Percentiles rank a stretch among this genome's conserved stretches.
These are phyloP conservation scores for Aegilops sharonensis DNA, from an alignment of 176 grass and related monocot species.

Conservation along the genomic window DNA sequence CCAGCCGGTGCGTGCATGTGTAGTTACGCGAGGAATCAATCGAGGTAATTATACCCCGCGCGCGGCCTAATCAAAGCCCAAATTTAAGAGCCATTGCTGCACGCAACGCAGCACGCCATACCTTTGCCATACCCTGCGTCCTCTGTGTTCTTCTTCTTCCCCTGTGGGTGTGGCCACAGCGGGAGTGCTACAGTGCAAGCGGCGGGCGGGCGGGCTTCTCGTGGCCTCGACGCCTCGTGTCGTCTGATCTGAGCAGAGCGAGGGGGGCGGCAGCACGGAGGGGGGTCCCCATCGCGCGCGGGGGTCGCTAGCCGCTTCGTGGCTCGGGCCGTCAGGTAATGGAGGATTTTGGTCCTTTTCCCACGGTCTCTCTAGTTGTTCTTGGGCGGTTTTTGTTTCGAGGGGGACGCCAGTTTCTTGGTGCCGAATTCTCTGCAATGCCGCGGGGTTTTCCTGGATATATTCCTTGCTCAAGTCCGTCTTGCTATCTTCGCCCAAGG, in stretches of 20 bases:
- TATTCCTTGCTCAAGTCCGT: not conserved
- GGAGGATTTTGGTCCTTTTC: not conserved
- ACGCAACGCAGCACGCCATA: not conserved
- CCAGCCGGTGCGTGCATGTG: too few relatives aligned
- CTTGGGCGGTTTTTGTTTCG: not conserved
- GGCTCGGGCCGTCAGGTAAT: not conserved
- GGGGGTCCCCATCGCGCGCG: not conserved
- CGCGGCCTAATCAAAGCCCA: not conserved
- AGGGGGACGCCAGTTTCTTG: not conserved
- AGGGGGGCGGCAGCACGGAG: not conserved
- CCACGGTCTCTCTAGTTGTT: not conserved
- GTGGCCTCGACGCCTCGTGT: not conserved
- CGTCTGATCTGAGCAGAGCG: not conserved
- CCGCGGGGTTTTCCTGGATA: too few relatives aligned
- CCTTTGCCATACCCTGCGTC: not conserved
- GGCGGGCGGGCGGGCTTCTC: not conserved
- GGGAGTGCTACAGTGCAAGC: not conserved
- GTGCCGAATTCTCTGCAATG: not conserved
- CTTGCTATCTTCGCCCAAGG: not conserved
- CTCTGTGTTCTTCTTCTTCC: not conserved
- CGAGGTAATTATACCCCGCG: not conserved
- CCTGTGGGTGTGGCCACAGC: not conserved
- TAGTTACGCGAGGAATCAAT: not conserved
- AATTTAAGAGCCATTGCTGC: slow-evolving; percentile 18
- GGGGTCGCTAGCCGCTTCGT: not conserved